Evolutionary conservation across 768 basidiomycete genomes (phyloP), one percentile per base, ranked within the genome.

Genomic region (Collybiopsis confluens): DNA sequence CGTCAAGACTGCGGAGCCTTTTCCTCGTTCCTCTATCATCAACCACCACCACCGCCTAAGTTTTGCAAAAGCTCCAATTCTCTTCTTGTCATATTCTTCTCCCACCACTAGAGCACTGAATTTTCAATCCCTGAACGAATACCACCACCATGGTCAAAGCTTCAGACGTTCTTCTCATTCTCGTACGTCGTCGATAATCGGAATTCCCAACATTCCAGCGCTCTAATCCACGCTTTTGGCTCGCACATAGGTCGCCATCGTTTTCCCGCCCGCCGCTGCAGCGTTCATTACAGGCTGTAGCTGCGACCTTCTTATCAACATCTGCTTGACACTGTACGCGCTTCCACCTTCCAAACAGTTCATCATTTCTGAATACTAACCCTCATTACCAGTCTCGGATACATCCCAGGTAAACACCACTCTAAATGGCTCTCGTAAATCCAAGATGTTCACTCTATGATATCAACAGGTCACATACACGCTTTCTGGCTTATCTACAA

Each of bases 401-500:
- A 48, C n/a, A 88, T 89, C 49, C 77, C 92, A 56, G 91, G 91
- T 4, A 91, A 88, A 67, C 66, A 91, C 50, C 88, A 90, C 13
- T 33, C 30, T 5, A 33, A 33, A 33, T n/a, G n/a, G n/a, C n/a
- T n/a, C n/a, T n/a, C n/a, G n/a, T n/a, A n/a, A n/a, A n/a, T n/a
- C n/a, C n/a, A n/a, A n/a, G n/a, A n/a, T n/a, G n/a, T n/a, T n/a
- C n/a, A n/a, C n/a, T n/a, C n/a, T n/a, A n/a, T n/a, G n/a, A n/a
- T n/a, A n/a, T n/a, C n/a, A n/a, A n/a, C n/a, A 10, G 51, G 55
- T 2, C 76, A 73, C 54, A 66, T 81, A 43, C 90, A 93, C 64
- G 88, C 90, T 1, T 92, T 92, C 72, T 92, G 88, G 88, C 77
- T 95, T 49, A 92, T 93, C 54, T 92, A 92, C 73, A 86, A 79